These are phyloP conservation scores for Liquidambar formosana DNA, from an alignment of 164 flowering plant species.

Conservation along the genomic window DNA sequence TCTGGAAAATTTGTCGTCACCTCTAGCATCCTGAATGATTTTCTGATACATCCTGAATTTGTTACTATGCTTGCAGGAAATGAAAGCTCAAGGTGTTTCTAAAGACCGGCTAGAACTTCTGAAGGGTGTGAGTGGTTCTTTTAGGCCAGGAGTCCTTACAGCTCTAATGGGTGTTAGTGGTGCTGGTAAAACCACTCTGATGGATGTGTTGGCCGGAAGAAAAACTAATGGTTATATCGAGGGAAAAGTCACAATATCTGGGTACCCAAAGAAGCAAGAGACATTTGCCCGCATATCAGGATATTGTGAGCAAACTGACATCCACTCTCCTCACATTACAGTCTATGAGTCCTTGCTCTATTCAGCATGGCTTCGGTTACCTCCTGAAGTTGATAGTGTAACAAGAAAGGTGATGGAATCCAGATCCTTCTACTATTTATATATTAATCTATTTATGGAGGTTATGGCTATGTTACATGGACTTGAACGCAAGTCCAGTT, in stretches of 20 bases:
- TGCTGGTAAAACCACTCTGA: constrained; percentile 50
- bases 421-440: too few relatives aligned
- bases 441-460: neutral
- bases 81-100: constrained; percentile 45
- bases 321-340: constrained; percentile 43
- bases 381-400: constrained; percentile 29
- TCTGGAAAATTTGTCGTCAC: too few relatives aligned
- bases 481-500: too few relatives aligned
- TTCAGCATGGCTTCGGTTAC: constrained; percentile 42
- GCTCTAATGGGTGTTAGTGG: constrained; percentile 57
- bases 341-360: constrained; percentile 38
- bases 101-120: constrained; percentile 38
- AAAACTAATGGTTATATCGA: constrained; percentile 40
- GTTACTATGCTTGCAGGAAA: constrained; percentile 41
- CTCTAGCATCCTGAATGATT: neutral
- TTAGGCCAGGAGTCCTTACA: constrained; percentile 50
- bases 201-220: constrained; percentile 48
- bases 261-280: constrained; percentile 44
- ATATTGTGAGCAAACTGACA: constrained; percentile 40
- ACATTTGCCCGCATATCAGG: constrained; percentile 43
- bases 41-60: neutral
- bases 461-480: too few relatives aligned
- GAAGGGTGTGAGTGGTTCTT: constrained; percentile 43
- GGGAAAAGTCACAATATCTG: constrained; percentile 34
- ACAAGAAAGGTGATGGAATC: constrained; percentile 23